phyloP scores from a whole-genome alignment of 495 filamentous ascomycete genomes.

The Talaromyces ruber region DNA sequence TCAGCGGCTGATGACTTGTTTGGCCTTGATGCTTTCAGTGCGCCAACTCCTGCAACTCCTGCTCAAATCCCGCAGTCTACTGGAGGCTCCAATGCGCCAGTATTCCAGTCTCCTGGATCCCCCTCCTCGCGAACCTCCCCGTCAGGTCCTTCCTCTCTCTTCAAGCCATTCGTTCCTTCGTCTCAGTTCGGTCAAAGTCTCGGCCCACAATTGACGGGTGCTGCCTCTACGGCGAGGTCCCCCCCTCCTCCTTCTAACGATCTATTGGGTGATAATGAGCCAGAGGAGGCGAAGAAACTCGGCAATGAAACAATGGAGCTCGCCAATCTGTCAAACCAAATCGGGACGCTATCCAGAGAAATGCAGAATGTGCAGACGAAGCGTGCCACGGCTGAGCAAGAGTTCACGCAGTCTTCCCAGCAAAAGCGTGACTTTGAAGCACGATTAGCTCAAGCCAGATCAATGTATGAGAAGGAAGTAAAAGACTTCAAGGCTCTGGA shows the following conservation, averaged over 20 bases:
- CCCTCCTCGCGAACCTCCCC: conserved; percentile 29
- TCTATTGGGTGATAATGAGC: conserved; percentile 88
- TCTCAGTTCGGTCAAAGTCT: conserved; percentile 84
- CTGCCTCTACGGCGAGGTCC: conserved; percentile 44
- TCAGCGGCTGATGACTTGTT: conserved; percentile 80
- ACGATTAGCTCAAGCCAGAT: conserved; percentile 71
- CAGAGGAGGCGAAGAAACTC: conserved; percentile 78
- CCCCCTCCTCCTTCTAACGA: conserved; percentile 64
- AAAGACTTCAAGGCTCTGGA: conserved; percentile 77
- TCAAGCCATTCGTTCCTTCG: conserved; percentile 86
- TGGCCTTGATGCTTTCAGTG: conserved; percentile 51
- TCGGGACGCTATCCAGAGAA: conserved; percentile 80
- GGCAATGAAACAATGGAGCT: conserved; percentile 84
- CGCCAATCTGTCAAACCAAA: conserved; percentile 94
- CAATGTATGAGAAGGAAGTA: conserved; percentile 88
- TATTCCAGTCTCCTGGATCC: conserved; percentile 30
- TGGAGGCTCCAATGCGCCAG: conserved; percentile 11
- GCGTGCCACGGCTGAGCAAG: conserved; percentile 64
- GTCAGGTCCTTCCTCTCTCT: conserved; percentile 38
- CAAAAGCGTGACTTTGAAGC: conserved; percentile 91
- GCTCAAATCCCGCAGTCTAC: conserved; percentile 33
- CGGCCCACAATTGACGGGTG: conserved; percentile 68
- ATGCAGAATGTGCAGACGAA: conserved; percentile 87
- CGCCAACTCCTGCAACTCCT: conserved; percentile 41
- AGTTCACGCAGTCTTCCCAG: conserved; percentile 63